Evolutionary conservation across 768 basidiomycete genomes (phyloP).

Genomic region (Rubroboletus pulcherrimus): DNA sequence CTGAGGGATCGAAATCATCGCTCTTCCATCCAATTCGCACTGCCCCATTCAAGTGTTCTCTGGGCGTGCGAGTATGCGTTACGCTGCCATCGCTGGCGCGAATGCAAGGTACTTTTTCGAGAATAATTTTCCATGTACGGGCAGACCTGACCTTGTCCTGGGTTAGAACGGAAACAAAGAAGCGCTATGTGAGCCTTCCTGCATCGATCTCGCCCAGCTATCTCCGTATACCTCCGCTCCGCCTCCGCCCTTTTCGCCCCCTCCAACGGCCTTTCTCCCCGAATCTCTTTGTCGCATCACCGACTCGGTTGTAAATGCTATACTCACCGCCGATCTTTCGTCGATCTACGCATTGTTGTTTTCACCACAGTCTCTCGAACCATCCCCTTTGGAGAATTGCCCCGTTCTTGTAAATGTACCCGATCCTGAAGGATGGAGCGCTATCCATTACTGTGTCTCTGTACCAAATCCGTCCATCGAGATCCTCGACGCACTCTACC

Average conservation of each 20-base stretch:
- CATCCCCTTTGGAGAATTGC: constrained; percentile 35
- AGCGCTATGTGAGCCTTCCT: constrained; percentile 24
- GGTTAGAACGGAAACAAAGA: constrained; percentile 32
- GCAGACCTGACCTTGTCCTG: not conserved
- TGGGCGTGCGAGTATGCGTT: constrained; percentile 69
- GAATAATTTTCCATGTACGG: not conserved
- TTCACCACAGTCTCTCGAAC: constrained; percentile 41
- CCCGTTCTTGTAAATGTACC: constrained; percentile 64
- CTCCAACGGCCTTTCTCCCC: constrained; percentile 33
- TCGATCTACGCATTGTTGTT: constrained; percentile 56
- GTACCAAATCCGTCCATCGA: constrained; percentile 52
- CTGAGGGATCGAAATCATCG: constrained; percentile 68
- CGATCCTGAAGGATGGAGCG: constrained; percentile 67
- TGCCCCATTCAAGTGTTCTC: constrained; percentile 57
- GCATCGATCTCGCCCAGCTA: constrained; percentile 20
- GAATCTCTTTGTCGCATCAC: constrained; percentile 43
- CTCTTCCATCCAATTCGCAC: constrained; percentile 66
- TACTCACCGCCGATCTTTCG: constrained; percentile 46
- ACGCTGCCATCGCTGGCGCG: constrained; percentile 57
- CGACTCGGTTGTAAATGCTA: constrained; percentile 51
- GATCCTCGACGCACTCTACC: constrained; percentile 67
- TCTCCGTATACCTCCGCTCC: constrained; percentile 24
- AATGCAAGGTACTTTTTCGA: constrained; percentile 46
- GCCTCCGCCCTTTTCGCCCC: constrained; percentile 28
- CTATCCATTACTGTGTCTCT: constrained; percentile 67